These are phyloP conservation scores for Cadophora malorum DNA, from an alignment of 2,329 filamentous ascomycete species.

Conservation along the genomic window DNA sequence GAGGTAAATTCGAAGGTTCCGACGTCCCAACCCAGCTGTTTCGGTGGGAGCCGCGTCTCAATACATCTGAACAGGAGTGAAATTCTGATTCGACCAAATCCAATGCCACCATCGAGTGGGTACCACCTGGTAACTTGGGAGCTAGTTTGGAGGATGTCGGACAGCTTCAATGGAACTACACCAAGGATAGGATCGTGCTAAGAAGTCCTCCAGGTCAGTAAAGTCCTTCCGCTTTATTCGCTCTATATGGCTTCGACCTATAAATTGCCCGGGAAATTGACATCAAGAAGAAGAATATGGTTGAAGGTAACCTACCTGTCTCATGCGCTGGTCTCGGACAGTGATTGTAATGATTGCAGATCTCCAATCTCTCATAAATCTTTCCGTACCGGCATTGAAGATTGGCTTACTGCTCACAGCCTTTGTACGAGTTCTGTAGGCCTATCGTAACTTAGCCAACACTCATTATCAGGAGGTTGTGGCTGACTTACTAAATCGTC, in stretches of 20 bases:
- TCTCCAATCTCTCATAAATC: conserved; percentile 92
- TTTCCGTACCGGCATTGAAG: conserved; percentile 95
- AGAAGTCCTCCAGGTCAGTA: neutral
- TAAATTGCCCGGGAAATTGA: neutral
- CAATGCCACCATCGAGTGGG: conserved; percentile 92
- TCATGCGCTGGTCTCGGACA: conserved; percentile 85
- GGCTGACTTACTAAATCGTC: conserved; percentile 70
- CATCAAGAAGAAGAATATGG: neutral
- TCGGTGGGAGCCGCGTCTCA: conserved; percentile 82
- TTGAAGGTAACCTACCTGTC: conserved; percentile 49
- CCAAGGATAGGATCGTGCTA: conserved; percentile 94
- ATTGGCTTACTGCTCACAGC: conserved; percentile 94
- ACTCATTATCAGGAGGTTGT: too few relatives aligned
- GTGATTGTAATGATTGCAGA: conserved; percentile 85
- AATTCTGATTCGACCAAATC: conserved; percentile 88
- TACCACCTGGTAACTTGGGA: conserved; percentile 90
- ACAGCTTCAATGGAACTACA: conserved; percentile 85
- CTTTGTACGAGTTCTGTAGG: conserved; percentile 95
- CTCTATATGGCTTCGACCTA: neutral
- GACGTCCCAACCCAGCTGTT: conserved; percentile 91
- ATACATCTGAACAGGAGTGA: conserved; percentile 90
- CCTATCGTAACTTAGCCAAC: conserved; percentile 45
- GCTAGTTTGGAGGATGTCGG: conserved; percentile 84
- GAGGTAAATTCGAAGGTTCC: conserved; percentile 91
- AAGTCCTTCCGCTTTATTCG: neutral